phyloP scores from a whole-genome alignment of 371 early-diverging fungal genomes.

The Fennellomyces sp. region DNA sequence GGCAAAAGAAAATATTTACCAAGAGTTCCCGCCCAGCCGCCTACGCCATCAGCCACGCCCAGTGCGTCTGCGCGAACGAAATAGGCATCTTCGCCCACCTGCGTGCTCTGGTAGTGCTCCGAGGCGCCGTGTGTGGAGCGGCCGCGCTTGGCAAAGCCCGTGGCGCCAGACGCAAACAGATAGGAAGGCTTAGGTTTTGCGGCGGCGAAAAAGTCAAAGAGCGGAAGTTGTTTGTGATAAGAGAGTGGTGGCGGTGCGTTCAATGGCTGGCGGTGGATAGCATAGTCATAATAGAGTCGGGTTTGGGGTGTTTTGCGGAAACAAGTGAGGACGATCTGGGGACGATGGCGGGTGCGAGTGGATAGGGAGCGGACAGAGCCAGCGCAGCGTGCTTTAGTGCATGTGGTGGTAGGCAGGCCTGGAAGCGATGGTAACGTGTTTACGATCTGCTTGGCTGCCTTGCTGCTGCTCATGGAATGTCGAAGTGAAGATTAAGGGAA shows the following conservation, averaged over 20 bases:
- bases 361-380: not conserved
- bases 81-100: constrained; percentile 86
- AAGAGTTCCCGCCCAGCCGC: constrained; percentile 70
- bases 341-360: constrained; percentile 1
- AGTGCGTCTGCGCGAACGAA: constrained; percentile 77
- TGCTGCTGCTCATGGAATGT: constrained; percentile 11
- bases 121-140: constrained; percentile 31
- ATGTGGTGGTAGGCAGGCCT: not conserved
- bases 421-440: constrained; percentile 2
- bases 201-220: constrained; percentile 38
- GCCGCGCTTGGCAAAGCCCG: constrained; percentile 73
- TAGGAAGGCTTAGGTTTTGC: constrained; percentile 53
- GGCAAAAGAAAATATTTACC: constrained; percentile 17
- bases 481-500: not conserved
- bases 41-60: constrained; percentile 87
- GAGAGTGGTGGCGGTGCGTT: not conserved
- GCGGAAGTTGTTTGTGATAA: constrained; percentile 12
- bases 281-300: constrained; percentile 15
- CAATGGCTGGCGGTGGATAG: constrained; percentile 8
- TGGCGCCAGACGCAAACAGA: constrained; percentile 70
- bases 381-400: constrained; percentile 5
- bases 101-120: constrained; percentile 58
- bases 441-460: not conserved
- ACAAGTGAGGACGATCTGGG: not conserved
- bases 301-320: constrained; percentile 1